phyloP scores from a whole-genome alignment of 768 basidiomycete species.

The Chlorophyllum brunneum region DNA sequence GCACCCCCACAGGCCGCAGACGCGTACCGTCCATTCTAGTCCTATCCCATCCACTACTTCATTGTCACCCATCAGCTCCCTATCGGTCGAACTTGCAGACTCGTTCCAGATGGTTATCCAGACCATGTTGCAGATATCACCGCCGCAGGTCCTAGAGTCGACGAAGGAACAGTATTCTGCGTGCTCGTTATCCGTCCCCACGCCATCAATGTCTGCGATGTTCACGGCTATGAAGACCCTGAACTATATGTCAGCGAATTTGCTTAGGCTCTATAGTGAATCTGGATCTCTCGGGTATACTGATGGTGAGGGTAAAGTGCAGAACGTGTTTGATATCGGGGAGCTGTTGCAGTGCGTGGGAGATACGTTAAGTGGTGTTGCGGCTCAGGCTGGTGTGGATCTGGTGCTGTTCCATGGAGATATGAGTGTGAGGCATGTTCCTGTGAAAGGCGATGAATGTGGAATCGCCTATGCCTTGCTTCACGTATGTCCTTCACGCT shows the following conservation, averaged over 20 bases:
- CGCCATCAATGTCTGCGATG: slow-evolving; percentile 82
- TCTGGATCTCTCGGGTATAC: slow-evolving; percentile 11
- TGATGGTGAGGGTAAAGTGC: slow-evolving; percentile 13
- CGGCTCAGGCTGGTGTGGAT: slow-evolving; percentile 83
- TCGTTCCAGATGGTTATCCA: slow-evolving; percentile 88
- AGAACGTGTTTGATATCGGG: slow-evolving; percentile 87
- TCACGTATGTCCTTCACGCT: slow-evolving; percentile 58
- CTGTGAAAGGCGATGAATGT: slow-evolving; percentile 81
- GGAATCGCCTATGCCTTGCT: slow-evolving; percentile 77
- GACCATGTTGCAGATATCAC: slow-evolving; percentile 86
- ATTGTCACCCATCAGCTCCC: slow-evolving; percentile 49
- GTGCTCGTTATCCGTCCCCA: slow-evolving; percentile 83
- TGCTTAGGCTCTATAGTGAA: slow-evolving; percentile 48
- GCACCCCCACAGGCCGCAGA: slow-evolving; percentile 52
- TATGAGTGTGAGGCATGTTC: slow-evolving; percentile 81
- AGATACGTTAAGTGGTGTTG: slow-evolving; percentile 81
- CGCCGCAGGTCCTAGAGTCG: slow-evolving; percentile 87
- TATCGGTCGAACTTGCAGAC: slow-evolving; percentile 88
- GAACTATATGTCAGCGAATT: slow-evolving; percentile 89
- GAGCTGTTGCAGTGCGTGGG: slow-evolving; percentile 88
- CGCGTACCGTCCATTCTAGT: slow-evolving; percentile 16
- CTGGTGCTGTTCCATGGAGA: slow-evolving; percentile 90
- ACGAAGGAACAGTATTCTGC: slow-evolving; percentile 92
- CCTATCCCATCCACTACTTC: slow-evolving; percentile 19
- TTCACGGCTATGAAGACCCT: slow-evolving; percentile 91